Conservation (phyloP, 2,329 filamentous ascomycete species). For the Graphiopsis chlorocephala region DNA sequence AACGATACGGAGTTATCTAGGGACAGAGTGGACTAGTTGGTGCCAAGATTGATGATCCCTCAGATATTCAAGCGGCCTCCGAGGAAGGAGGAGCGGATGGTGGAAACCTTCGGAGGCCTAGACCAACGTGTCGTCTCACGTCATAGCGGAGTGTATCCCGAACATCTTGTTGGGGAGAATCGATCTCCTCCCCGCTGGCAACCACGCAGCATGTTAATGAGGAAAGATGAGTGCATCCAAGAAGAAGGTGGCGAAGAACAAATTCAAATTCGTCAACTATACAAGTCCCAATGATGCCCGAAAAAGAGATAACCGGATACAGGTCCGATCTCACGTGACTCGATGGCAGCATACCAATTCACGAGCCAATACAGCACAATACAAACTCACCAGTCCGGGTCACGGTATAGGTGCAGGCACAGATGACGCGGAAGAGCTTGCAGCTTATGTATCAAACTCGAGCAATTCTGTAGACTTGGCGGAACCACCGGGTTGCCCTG, state of each 20-base stretch:
- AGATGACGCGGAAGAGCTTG: background rate
- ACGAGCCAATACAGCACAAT: background rate
- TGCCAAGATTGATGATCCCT: too few relatives aligned
- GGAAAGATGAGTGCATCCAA: background rate
- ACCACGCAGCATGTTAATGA: background rate
- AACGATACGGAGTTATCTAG: background rate
- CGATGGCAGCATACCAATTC: background rate
- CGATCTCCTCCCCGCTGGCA: background rate
- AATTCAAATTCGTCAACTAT: background rate
- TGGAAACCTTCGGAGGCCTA: too few relatives aligned
- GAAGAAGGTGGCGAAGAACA: background rate
- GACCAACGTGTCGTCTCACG: too few relatives aligned
- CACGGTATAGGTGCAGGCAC: background rate
- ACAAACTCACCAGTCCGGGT: background rate
- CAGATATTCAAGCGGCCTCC: too few relatives aligned
- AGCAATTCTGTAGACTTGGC: background rate
- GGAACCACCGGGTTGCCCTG: background rate
- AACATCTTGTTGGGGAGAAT: background rate
- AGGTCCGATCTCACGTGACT: conserved; percentile 9
- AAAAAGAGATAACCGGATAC: background rate
- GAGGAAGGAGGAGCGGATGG: too few relatives aligned
- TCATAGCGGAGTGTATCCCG: too few relatives aligned
- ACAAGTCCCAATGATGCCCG: background rate
- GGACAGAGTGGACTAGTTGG: too few relatives aligned
- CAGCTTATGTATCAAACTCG: background rate